These are phyloP conservation scores for Citrus maxima DNA, from an alignment of 345 rosid species.

Conservation along the genomic window DNA sequence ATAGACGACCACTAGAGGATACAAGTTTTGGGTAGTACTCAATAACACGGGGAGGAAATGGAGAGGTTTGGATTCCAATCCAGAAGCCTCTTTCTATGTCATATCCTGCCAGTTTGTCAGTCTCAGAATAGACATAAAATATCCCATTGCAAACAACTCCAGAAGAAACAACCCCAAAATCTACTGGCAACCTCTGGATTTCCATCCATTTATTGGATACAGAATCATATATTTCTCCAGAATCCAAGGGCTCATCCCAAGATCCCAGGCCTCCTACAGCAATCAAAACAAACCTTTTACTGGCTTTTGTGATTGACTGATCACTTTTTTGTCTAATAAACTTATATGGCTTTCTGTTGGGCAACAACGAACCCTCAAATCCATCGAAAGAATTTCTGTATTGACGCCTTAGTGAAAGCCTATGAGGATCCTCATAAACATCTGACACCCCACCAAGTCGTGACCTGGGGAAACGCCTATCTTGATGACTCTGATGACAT, in stretches of 20 bases:
- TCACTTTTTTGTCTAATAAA: constrained; percentile 54
- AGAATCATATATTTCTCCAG: constrained; percentile 94
- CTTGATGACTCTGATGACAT: constrained; percentile 60
- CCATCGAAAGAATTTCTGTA: constrained; percentile 51
- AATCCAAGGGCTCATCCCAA: constrained; percentile 83
- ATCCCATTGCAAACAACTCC: constrained; percentile 82
- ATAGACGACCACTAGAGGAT: constrained; percentile 62
- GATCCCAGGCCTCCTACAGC: constrained; percentile 83
- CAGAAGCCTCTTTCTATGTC: constrained; percentile 91
- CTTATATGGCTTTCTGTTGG: constrained; percentile 49
- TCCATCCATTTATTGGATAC: constrained; percentile 79
- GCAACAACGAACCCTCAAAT: constrained; percentile 32
- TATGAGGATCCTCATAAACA: constrained; percentile 96
- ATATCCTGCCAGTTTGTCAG: constrained; percentile 85
- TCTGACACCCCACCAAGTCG: constrained; percentile 72
- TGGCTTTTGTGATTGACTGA: constrained; percentile 34
- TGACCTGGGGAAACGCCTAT: constrained; percentile 65
- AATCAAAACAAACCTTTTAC: constrained; percentile 64
- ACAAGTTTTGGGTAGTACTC: constrained; percentile 95
- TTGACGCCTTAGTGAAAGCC: constrained; percentile 79
- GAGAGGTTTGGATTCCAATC: constrained; percentile 75
- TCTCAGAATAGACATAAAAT: constrained; percentile 84
- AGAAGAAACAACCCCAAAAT: constrained; percentile 67
- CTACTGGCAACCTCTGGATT: constrained; percentile 73
- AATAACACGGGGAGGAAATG: constrained; percentile 83